Evolutionary conservation across 2,329 filamentous ascomycete genomes (phyloP).

Genomic region (Penicillium fuscoglaucum): DNA sequence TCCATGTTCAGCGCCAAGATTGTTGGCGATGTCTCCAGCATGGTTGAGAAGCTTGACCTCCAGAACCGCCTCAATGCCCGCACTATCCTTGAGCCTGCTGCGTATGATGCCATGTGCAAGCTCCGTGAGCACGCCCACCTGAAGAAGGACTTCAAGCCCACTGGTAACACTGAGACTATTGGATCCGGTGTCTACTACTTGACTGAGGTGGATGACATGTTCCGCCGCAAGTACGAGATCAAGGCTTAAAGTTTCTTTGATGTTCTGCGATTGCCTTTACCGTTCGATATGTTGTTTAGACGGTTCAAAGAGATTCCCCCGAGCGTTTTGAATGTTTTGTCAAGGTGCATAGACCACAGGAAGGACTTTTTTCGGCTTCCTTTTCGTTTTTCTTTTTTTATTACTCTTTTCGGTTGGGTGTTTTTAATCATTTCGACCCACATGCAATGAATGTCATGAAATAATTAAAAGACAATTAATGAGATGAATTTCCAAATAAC

Average conservation of each 20-base stretch:
- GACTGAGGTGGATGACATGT: slow-evolving; percentile 79
- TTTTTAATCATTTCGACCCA: slow-evolving; percentile 13
- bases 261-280: slow-evolving; percentile 24
- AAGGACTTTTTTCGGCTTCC: slow-evolving; percentile 7
- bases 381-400: slow-evolving; percentile 9
- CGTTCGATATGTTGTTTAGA: slow-evolving; percentile 35
- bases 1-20: slow-evolving; percentile 69
- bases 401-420: slow-evolving; percentile 14
- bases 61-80: slow-evolving; percentile 66
- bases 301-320: slow-evolving; percentile 39
- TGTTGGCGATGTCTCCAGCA: slow-evolving; percentile 66
- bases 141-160: slow-evolving; percentile 73
- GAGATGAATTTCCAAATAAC: slow-evolving; percentile 10
- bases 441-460: slow-evolving; percentile 24
- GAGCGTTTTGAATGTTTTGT: slow-evolving; percentile 30
- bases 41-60: slow-evolving; percentile 69
- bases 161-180: slow-evolving; percentile 67
- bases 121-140: slow-evolving; percentile 81
- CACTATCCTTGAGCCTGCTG: slow-evolving; percentile 66
- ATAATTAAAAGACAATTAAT: slow-evolving; percentile 18
- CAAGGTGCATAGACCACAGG: slow-evolving; percentile 27
- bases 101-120: slow-evolving; percentile 77
- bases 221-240: slow-evolving; percentile 74
- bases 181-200: slow-evolving; percentile 73
- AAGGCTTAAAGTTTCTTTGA: slow-evolving; percentile 59